A percentile compares a stretch with the other conserved stretches of the same genome.
These are phyloP conservation scores for Xanthoceras sorbifolium DNA, from an alignment of 345 rosid genomes.

Conservation along the genomic window DNA sequence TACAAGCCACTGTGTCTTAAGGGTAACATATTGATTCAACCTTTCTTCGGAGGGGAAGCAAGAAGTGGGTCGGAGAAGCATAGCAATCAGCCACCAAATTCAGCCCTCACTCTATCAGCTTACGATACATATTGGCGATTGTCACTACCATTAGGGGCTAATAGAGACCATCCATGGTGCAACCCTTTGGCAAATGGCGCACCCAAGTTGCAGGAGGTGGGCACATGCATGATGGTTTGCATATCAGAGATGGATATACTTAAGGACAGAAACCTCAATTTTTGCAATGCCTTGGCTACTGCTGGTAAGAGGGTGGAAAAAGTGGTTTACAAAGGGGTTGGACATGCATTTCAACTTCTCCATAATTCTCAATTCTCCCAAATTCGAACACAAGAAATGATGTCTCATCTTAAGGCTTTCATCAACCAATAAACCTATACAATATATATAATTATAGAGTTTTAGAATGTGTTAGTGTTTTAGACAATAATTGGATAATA, in stretches of 20 bases:
- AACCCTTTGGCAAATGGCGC: conserved; percentile 47
- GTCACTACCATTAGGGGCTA: conserved; percentile 65
- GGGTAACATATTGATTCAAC: conserved; percentile 62
- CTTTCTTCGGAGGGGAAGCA: conserved; percentile 71
- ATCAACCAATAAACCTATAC: conserved; percentile 28
- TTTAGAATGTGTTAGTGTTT: not conserved
- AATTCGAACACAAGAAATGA: conserved; percentile 55
- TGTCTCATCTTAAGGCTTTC: conserved; percentile 58
- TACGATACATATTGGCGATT: conserved; percentile 84
- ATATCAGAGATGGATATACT: conserved; percentile 70
- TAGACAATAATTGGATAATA: not conserved
- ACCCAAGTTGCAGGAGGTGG: conserved; percentile 19
- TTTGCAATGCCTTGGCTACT: conserved; percentile 49
- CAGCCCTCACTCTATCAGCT: conserved; percentile 58
- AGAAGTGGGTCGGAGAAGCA: conserved; percentile 59
- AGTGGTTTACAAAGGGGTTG: conserved; percentile 63
- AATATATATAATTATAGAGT: not conserved
- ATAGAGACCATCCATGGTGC: conserved; percentile 84
- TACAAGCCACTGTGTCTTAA: conserved; percentile 31
- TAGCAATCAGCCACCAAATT: conserved; percentile 37
- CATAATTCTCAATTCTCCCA: conserved; percentile 44
- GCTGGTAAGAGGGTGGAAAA: conserved; percentile 60
- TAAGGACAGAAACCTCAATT: conserved; percentile 59
- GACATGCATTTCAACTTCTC: conserved; percentile 75
- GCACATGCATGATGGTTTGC: conserved; percentile 57